Percentiles rank a stretch among this genome's conserved stretches.
phyloP scores from a whole-genome alignment of 495 filamentous ascomycete genomes.

The Hypomontagnella monticulosa region DNA sequence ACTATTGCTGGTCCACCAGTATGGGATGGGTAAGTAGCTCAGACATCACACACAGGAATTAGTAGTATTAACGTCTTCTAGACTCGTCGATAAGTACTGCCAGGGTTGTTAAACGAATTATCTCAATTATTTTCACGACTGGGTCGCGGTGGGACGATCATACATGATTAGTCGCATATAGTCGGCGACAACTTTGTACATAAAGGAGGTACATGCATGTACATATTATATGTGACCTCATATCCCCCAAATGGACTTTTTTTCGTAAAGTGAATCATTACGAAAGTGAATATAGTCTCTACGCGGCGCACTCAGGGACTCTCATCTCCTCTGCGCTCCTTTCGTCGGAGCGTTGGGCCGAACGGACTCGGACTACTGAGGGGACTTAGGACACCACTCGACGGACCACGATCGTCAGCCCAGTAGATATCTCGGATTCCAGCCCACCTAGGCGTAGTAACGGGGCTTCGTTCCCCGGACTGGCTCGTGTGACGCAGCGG shows the following conservation, averaged over 20 bases:
- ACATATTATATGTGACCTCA: too few relatives aligned
- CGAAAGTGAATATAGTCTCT: too few relatives aligned
- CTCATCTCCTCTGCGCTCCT: slow-evolving; percentile 29
- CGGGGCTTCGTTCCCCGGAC: slow-evolving; percentile 19
- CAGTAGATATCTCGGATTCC: slow-evolving; percentile 34
- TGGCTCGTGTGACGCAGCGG: slow-evolving; percentile 25
- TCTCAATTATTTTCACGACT: neutral
- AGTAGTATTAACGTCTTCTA: slow-evolving; percentile 20
- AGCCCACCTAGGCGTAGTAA: slow-evolving; percentile 32
- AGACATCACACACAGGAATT: neutral
- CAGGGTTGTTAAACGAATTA: slow-evolving; percentile 28
- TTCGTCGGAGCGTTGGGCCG: slow-evolving; percentile 32
- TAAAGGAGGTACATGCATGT: too few relatives aligned
- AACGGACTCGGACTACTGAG: slow-evolving; percentile 34
- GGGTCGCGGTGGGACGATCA: neutral
- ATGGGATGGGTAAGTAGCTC: slow-evolving; percentile 53
- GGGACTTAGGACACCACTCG: slow-evolving; percentile 42
- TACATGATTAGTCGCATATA: neutral
- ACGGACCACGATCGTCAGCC: slow-evolving; percentile 33
- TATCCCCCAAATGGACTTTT: neutral
- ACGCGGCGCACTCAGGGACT: slow-evolving; percentile 1
- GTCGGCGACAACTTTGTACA: neutral
- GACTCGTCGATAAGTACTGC: slow-evolving; percentile 49
- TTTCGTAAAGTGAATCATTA: too few relatives aligned
- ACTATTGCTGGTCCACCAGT: slow-evolving; percentile 56